Base-by-base conservation (phyloP, 2,329 filamentous ascomycete genomes). In the Penicillium capsulatum region DNA sequence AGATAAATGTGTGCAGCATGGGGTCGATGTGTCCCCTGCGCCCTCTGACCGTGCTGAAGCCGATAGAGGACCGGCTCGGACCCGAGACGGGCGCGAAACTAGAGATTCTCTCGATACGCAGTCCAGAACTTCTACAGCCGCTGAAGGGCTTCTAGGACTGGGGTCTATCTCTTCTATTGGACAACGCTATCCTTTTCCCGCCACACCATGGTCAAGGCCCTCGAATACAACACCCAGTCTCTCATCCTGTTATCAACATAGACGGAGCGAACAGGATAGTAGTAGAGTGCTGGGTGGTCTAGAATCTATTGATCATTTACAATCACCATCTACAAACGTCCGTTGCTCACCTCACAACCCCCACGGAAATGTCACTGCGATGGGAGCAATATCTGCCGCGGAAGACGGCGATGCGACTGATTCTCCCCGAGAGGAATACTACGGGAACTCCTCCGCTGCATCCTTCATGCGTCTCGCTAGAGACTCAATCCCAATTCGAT, bases 401-500 rank as follows among this genome's bases (percentile, higher is more conserved):
- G 54, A 60, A n/a, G 45, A 58, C 8, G 47, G 44, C 1, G 50
- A 45, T 34, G 30, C 43, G 39, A 32, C 33, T 16, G 45, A 48
- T 19, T 51, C 47, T 4, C 42, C 52, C 2, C 33, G 38, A 17
- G 51, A 63, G 22, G 56, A 62, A 30, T 70, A 62, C 28, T 69
- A 64, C 24, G 68, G 67, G 3, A 59, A 57, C 37, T 68, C 67
- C 1, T 68, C 65, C 0, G 59, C 64, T 2, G 66, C 61, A 0
- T 67, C 61, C 0, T 66, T 71, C 29, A 59, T 70, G 47, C 63
- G 66, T 17, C 63, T 70, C 19, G 60, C 65, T 2, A 58, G 52
- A 32, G 53, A 54, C 2, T 55, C 59, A 0, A 59, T 65, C 33
- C 43, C 50, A 11, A 37, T 47, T 15, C 34, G 27, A 16, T 39